A percentile compares a stretch with the other conserved stretches of the same genome.
These are phyloP conservation scores for Penicillium sp. DNA, from an alignment of 2,329 filamentous ascomycete genomes.

Conservation along the genomic window DNA sequence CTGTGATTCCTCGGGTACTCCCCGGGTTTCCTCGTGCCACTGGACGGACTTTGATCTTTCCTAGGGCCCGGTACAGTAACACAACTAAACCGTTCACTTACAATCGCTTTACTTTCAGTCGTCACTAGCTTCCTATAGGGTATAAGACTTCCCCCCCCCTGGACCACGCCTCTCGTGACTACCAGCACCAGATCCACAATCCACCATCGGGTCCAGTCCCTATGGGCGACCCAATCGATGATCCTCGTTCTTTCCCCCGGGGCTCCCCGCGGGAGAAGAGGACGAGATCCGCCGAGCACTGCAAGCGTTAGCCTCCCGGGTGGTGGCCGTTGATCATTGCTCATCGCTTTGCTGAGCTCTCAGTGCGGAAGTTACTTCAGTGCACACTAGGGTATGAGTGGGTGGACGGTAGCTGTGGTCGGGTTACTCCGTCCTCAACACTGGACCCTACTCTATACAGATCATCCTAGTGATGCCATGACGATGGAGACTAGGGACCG, in stretches of 20 bases:
- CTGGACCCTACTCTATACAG: too few species aligned
- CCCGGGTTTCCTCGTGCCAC: background rate
- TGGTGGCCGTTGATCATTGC: slow-evolving; percentile 9
- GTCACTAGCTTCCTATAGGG: background rate
- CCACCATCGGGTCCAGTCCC: background rate
- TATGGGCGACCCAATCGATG: slow-evolving; percentile 4
- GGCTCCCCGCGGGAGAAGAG: slow-evolving; percentile 33
- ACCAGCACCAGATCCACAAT: background rate
- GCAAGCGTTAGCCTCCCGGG: too few species aligned
- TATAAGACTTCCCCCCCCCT: background rate
- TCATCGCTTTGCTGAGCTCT: slow-evolving; percentile 16
- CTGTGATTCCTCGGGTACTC: slow-evolving; percentile 26
- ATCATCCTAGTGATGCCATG: background rate
- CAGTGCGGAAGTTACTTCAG: slow-evolving; percentile 26
- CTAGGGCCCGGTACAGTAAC: background rate
- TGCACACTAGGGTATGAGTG: slow-evolving; percentile 6
- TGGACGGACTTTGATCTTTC: slow-evolving; percentile 1
- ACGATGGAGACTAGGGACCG: background rate
- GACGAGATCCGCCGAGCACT: slow-evolving; percentile 21
- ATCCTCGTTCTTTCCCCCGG: slow-evolving; percentile 24
- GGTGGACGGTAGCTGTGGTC: background rate
- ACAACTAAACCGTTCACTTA: background rate
- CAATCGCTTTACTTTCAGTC: too few species aligned
- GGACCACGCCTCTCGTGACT: background rate
- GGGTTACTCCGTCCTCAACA: background rate